Evolutionary conservation across 2,329 filamentous ascomycete species (phyloP).

Genomic region (Gnomoniopsis smithogilvyi): DNA sequence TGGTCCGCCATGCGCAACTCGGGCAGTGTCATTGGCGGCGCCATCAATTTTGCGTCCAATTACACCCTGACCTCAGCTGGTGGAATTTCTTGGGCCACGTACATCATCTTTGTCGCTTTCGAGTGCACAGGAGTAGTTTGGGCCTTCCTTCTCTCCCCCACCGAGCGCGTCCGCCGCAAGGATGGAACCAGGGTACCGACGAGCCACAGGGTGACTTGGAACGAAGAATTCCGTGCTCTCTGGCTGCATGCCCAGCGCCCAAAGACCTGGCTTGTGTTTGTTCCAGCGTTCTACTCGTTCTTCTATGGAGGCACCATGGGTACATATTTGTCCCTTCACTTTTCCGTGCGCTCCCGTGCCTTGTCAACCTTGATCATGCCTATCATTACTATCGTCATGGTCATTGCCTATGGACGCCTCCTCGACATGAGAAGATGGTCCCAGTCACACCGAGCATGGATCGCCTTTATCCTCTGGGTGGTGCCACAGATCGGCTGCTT

Average conservation of each 20-base stretch:
- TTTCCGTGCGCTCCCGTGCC: conserved; percentile 30
- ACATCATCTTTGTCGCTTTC: conserved; percentile 28
- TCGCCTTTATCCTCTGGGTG: conserved; percentile 26
- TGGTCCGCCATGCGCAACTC: conserved; percentile 32
- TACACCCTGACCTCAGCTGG: conserved; percentile 18
- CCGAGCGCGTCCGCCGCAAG: conserved; percentile 23
- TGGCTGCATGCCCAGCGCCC: conserved; percentile 22
- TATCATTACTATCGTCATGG: conserved; percentile 26
- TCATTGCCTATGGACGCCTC: conserved; percentile 19
- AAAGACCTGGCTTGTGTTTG: conserved; percentile 30
- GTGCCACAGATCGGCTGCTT: conserved; percentile 27
- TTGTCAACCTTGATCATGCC: conserved; percentile 25
- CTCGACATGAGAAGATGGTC: conserved; percentile 24
- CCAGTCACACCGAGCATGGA: conserved; percentile 26
- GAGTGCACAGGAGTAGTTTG: conserved; percentile 27
- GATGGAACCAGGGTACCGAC: conserved; percentile 24
- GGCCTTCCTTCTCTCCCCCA: conserved; percentile 26
- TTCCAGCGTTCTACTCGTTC: conserved; percentile 35
- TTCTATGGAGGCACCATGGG: conserved; percentile 36
- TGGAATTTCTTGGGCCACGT: conserved; percentile 29
- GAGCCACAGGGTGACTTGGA: conserved; percentile 17
- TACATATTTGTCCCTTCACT: conserved; percentile 31
- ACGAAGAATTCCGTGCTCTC: conserved; percentile 23
- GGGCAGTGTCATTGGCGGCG: conserved; percentile 31
- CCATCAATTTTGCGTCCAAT: conserved; percentile 31